Percentiles rank a stretch among this genome's conserved stretches.
These are phyloP conservation scores for Saccharomyces mikatae DNA, from an alignment of 805 yeast genomes.

Conservation along the genomic window DNA sequence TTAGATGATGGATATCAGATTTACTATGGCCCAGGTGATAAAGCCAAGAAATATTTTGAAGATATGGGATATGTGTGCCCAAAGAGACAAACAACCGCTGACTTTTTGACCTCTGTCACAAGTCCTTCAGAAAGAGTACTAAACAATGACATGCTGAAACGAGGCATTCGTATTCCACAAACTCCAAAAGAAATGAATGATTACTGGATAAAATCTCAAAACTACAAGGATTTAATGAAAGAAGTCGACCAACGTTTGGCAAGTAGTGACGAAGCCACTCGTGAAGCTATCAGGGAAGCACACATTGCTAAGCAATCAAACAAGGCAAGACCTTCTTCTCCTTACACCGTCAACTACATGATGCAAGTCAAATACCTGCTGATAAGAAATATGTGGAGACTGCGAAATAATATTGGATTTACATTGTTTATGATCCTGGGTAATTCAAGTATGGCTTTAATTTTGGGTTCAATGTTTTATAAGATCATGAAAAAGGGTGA, in stretches of 20 bases:
- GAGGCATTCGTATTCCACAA: slow-evolving; percentile 44
- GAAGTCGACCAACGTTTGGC: slow-evolving; percentile 35
- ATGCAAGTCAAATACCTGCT: slow-evolving; percentile 43
- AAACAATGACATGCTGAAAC: slow-evolving; percentile 29
- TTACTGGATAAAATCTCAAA: slow-evolving; percentile 42
- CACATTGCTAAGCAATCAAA: slow-evolving; percentile 44
- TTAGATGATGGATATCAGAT: slow-evolving; percentile 52
- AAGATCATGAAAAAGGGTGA: slow-evolving; percentile 30
- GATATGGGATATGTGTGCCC: slow-evolving; percentile 53
- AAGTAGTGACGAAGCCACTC: slow-evolving; percentile 3
- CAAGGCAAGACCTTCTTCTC: slow-evolving; percentile 35
- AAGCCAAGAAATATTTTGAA: slow-evolving; percentile 42
- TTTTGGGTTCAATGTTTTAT: slow-evolving; percentile 48
- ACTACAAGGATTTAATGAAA: slow-evolving; percentile 32
- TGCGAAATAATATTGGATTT: slow-evolving; percentile 39
- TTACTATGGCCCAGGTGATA: slow-evolving; percentile 40
- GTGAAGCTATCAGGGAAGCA: slow-evolving; percentile 23
- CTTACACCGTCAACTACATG: slow-evolving; percentile 41
- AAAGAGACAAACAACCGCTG: slow-evolving; percentile 52
- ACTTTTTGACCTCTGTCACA: slow-evolving; percentile 49
- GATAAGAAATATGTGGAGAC: slow-evolving; percentile 40
- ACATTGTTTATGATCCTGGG: slow-evolving; percentile 35
- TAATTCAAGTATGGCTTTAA: slow-evolving; percentile 42
- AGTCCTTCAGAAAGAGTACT: slow-evolving; percentile 47
- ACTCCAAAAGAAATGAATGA: slow-evolving; percentile 45